These are phyloP conservation scores for Aspergillus udagawae DNA, from an alignment of 2,329 filamentous ascomycete genomes.

Conservation along the genomic window DNA sequence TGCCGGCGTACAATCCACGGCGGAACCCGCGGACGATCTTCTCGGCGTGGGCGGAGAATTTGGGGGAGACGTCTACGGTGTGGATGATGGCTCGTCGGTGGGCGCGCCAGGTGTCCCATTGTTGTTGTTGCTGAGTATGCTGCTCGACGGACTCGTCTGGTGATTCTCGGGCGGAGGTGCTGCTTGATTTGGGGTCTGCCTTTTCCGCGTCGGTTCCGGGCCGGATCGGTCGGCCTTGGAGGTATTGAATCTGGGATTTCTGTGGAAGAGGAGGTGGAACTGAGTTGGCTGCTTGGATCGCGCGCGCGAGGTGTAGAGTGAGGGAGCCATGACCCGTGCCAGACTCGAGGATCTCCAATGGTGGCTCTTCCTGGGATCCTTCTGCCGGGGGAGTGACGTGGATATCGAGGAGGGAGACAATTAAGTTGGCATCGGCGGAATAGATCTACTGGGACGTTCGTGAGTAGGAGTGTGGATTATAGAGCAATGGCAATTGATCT, in stretches of 20 bases:
- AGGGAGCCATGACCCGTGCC: slow-evolving; percentile 81
- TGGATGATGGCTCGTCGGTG: slow-evolving; percentile 67
- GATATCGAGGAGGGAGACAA: slow-evolving; percentile 72
- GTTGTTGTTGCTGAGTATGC: slow-evolving; percentile 29
- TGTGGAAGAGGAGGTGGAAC: slow-evolving; percentile 44
- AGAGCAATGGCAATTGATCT: slow-evolving; percentile 1
- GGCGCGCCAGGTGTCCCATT: slow-evolving; percentile 46
- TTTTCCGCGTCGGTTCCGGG: slow-evolving; percentile 20
- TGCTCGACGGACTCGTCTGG: not conserved
- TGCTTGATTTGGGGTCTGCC: slow-evolving; percentile 5
- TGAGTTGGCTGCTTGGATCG: slow-evolving; percentile 69
- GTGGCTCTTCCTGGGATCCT: slow-evolving; percentile 30
- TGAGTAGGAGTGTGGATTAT: slow-evolving; percentile 12
- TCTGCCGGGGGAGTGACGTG: slow-evolving; percentile 50
- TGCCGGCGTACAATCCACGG: slow-evolving; percentile 63
- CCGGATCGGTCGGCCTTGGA: slow-evolving; percentile 20
- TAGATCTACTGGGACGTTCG: slow-evolving; percentile 55
- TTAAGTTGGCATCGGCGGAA: slow-evolving; percentile 68
- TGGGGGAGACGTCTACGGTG: slow-evolving; percentile 63
- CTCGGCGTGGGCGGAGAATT: slow-evolving; percentile 62
- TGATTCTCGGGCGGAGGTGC: not conserved
- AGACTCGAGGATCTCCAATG: slow-evolving; percentile 74
- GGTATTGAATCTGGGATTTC: slow-evolving; percentile 28
- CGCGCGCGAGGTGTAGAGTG: slow-evolving; percentile 70
- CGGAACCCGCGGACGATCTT: slow-evolving; percentile 64